phyloP scores from a whole-genome alignment of 108 stramenopile species.

The Conticribra guillardii region DNA sequence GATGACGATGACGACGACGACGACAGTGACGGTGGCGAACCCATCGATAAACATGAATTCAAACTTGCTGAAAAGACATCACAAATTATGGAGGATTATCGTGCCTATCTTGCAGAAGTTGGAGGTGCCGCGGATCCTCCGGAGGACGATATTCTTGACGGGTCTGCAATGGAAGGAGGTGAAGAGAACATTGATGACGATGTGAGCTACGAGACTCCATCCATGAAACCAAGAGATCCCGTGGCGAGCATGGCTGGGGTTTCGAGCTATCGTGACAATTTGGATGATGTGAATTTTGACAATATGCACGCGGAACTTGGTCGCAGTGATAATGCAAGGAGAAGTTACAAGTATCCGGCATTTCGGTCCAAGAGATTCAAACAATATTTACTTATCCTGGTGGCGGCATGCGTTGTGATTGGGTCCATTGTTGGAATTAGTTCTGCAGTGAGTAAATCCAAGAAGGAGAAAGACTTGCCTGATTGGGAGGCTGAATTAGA shows the following conservation, averaged over 20 bases:
- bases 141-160: no score
- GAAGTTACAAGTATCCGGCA: conserved; percentile 7
- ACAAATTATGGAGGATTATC: background rate
- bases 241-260: background rate
- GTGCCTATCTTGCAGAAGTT: background rate
- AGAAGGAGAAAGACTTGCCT: conserved; percentile 8
- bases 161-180: no score
- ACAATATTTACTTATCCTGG: background rate
- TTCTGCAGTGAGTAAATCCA: background rate
- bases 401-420: background rate
- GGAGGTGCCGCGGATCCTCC: background rate
- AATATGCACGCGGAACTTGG: background rate
- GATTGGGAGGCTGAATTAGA: conserved; percentile 24
- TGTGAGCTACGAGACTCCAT: background rate
- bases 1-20: conserved; percentile 1
- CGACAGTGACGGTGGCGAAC: background rate
- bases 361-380: conserved; percentile 13
- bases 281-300: no score
- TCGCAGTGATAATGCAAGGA: background rate
- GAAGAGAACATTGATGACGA: background rate
- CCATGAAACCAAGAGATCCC: background rate
- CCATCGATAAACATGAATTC: background rate
- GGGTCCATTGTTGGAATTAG: background rate
- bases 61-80: background rate
- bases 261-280: background rate